These are phyloP conservation scores for Exophiala oligosperma DNA, from an alignment of 2,329 filamentous ascomycete species.

Conservation along the genomic window DNA sequence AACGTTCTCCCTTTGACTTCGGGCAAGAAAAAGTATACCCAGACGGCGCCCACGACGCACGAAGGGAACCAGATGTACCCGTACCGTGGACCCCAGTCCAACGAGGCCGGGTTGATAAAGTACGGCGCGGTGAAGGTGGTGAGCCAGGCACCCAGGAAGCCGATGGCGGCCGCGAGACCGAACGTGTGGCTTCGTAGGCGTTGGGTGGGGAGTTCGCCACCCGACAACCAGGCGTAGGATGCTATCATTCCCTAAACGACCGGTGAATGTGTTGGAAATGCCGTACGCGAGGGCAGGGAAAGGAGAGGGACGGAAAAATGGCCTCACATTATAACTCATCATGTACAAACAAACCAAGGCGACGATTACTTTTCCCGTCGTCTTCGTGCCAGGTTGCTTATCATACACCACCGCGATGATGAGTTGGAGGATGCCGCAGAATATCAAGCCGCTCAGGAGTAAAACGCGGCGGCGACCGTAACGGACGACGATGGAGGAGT, in stretches of 20 bases:
- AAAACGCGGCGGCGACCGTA: slow-evolving; percentile 56
- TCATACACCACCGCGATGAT: slow-evolving; percentile 57
- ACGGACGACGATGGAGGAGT: slow-evolving; percentile 53
- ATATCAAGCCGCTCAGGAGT: slow-evolving; percentile 50
- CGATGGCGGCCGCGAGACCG: slow-evolving; percentile 54
- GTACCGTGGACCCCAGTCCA: slow-evolving; percentile 61
- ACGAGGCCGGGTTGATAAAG: slow-evolving; percentile 56
- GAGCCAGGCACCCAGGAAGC: slow-evolving; percentile 58
- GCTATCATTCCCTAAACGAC: slow-evolving; percentile 54
- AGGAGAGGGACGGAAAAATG: no score
- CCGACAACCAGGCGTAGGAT: slow-evolving; percentile 57
- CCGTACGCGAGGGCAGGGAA: no score
- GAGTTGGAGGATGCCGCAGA: slow-evolving; percentile 57
- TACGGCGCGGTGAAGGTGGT: slow-evolving; percentile 61
- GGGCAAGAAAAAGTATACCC: slow-evolving; percentile 43
- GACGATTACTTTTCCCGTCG: slow-evolving; percentile 45
- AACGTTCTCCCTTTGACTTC: slow-evolving; percentile 51
- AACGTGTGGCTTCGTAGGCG: slow-evolving; percentile 59
- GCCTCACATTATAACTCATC: slow-evolving; percentile 47
- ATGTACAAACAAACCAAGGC: slow-evolving; percentile 56
- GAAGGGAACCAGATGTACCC: slow-evolving; percentile 54
- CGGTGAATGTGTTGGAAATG: slow-evolving; percentile 52
- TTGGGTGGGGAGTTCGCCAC: slow-evolving; percentile 58
- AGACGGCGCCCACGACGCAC: slow-evolving; percentile 13
- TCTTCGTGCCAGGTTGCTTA: slow-evolving; percentile 38